Evolutionary conservation across 192 early-diverging fungal genomes (phyloP).

Genomic region (Linnemannia zychae): DNA sequence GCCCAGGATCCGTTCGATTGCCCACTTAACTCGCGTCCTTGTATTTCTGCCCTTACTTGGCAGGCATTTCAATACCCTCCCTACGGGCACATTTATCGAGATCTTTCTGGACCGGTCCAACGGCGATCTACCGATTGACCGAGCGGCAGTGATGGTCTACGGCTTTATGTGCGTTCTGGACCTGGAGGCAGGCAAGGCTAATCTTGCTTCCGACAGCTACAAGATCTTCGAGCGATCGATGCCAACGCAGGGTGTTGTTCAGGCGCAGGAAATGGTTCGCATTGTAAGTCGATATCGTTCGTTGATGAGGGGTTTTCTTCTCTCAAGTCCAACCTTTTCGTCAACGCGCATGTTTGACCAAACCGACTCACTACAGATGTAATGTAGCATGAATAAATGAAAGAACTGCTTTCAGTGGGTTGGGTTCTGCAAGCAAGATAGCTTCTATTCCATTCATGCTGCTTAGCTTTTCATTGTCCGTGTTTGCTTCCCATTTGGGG

Average conservation of each 20-base stretch:
- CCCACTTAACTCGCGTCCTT: conserved; percentile 30
- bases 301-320: conserved; percentile 26
- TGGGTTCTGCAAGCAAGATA: too few species aligned
- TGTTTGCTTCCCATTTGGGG: neutral
- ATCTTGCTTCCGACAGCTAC: conserved; percentile 40
- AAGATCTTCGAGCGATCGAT: conserved; percentile 51
- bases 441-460: neutral
- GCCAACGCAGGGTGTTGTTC: conserved; percentile 41
- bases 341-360: conserved; percentile 19
- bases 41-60: conserved; percentile 51
- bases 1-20: conserved; percentile 7
- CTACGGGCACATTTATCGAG: conserved; percentile 47
- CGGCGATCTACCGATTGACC: conserved; percentile 45
- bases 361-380: neutral
- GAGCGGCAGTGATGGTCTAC: conserved; percentile 53
- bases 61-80: conserved; percentile 39
- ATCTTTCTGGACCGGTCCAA: conserved; percentile 45
- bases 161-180: conserved; percentile 53
- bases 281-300: conserved; percentile 31
- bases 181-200: conserved; percentile 49
- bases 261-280: conserved; percentile 43
- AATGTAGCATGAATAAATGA: too few species aligned
- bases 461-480: neutral
- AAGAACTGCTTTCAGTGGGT: too few species aligned
- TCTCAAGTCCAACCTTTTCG: conserved; percentile 26